These are phyloP conservation scores for Neofusicoccum parvum DNA, from an alignment of 2,329 filamentous ascomycete genomes.

Conservation along the genomic window DNA sequence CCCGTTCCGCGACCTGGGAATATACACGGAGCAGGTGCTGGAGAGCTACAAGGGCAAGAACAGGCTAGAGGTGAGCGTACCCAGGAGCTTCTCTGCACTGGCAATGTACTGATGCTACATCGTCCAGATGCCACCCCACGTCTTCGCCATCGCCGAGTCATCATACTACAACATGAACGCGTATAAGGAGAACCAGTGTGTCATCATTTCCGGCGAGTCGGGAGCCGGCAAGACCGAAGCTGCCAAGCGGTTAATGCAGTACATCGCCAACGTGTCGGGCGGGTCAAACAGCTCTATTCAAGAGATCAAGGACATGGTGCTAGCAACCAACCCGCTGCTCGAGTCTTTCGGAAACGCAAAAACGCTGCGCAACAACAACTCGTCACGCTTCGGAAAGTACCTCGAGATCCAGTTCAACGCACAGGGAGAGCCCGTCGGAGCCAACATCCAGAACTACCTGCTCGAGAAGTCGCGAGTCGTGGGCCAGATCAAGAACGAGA, in stretches of 20 bases:
- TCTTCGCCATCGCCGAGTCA: conserved; percentile 95
- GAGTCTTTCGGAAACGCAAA: conserved; percentile 99
- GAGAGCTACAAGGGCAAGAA: conserved; percentile 97
- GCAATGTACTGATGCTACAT: conserved; percentile 10
- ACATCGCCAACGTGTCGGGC: conserved; percentile 95
- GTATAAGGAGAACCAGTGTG: conserved; percentile 98
- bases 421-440: conserved; percentile 88
- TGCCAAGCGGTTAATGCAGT: conserved; percentile 98
- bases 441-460: conserved; percentile 97
- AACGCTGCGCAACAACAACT: conserved; percentile 97
- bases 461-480: conserved; percentile 95
- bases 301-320: conserved; percentile 98
- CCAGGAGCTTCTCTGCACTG: background rate
- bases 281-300: conserved; percentile 84
- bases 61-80: conserved; percentile 67
- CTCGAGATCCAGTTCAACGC: conserved; percentile 94
- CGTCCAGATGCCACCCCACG: conserved; percentile 75
- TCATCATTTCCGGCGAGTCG: conserved; percentile 98
- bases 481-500: conserved; percentile 90
- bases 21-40: conserved; percentile 94
- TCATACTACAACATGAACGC: conserved; percentile 99
- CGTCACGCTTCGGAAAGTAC: conserved; percentile 97
- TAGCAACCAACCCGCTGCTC: conserved; percentile 94
- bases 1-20: conserved; percentile 94
- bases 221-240: conserved; percentile 98